A percentile compares a stretch with the other conserved stretches of the same genome.
Conservation (phyloP, 208 protist species). For the Naegleria lovaniensis region DNA sequence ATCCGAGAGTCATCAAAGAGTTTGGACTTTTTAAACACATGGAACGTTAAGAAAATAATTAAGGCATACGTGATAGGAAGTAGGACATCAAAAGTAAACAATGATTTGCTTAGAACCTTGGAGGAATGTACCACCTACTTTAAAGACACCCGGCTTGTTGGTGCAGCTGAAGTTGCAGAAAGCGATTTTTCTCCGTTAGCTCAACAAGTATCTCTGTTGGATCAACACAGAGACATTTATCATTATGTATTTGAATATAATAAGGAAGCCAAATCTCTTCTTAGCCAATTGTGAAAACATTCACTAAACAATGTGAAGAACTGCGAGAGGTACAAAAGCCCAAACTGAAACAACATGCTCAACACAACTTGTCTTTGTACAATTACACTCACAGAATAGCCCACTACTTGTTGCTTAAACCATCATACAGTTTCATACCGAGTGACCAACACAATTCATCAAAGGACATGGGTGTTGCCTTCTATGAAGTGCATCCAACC, state of each 20-base stretch:
- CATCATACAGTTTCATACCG: background rate
- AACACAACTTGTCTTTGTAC: background rate
- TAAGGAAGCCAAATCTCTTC: background rate
- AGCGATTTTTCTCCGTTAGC: background rate
- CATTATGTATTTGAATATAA: background rate
- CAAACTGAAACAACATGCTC: background rate
- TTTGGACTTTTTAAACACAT: background rate
- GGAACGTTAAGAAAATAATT: background rate
- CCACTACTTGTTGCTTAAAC: background rate
- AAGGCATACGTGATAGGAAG: background rate
- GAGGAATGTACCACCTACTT: background rate
- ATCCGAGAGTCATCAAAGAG: no score
- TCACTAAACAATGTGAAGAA: background rate
- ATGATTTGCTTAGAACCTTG: background rate
- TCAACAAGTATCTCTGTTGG: background rate
- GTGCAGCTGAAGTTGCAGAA: background rate
- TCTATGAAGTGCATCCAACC: background rate
- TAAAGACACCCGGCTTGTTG: background rate
- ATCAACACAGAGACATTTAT: background rate
- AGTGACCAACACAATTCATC: background rate
- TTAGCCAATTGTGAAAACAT: background rate
- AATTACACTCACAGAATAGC: background rate
- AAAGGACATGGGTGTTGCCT: background rate
- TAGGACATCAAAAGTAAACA: background rate
- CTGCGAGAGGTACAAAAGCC: background rate